phyloP scores from a whole-genome alignment of 805 yeast species.

The Kazachstania bromeliacearum region DNA sequence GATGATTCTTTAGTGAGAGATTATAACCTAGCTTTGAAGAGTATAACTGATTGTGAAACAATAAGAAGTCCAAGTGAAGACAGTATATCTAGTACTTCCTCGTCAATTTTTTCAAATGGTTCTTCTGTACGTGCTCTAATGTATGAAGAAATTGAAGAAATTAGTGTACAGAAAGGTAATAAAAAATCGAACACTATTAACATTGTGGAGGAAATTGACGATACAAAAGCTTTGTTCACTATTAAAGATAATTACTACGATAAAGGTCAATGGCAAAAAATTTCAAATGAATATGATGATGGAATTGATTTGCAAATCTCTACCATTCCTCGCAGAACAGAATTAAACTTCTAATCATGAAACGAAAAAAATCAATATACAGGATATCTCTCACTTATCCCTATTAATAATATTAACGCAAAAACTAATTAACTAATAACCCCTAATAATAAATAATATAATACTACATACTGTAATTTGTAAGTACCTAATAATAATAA shows the following conservation, averaged over 20 bases:
- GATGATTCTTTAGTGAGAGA: conserved; percentile 23
- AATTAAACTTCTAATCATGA: no score
- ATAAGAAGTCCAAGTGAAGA: not conserved
- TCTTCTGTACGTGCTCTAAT: conserved; percentile 19
- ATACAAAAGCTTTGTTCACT: conserved; percentile 6
- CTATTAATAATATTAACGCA: no score
- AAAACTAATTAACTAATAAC: no score
- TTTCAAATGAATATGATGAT: not conserved
- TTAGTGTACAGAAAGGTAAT: not conserved
- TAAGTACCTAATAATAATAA: no score
- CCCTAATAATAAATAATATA: no score
- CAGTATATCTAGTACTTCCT: conserved; percentile 3
- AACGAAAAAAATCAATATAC: no score
- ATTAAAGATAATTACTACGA: conserved; percentile 4
- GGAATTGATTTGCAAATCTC: no score
- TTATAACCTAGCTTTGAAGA: conserved; percentile 19
- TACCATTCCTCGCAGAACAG: not conserved
- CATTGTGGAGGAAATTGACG: not conserved
- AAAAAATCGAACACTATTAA: not conserved
- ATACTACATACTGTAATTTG: not conserved
- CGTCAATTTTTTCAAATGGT: conserved; percentile 7
- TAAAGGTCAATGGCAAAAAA: conserved; percentile 4
- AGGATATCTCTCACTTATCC: no score
- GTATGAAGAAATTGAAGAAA: conserved; percentile 15
- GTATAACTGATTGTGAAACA: not conserved